Base-by-base conservation (phyloP, 106 monocot species). In the Cymbidium sinense region DNA sequence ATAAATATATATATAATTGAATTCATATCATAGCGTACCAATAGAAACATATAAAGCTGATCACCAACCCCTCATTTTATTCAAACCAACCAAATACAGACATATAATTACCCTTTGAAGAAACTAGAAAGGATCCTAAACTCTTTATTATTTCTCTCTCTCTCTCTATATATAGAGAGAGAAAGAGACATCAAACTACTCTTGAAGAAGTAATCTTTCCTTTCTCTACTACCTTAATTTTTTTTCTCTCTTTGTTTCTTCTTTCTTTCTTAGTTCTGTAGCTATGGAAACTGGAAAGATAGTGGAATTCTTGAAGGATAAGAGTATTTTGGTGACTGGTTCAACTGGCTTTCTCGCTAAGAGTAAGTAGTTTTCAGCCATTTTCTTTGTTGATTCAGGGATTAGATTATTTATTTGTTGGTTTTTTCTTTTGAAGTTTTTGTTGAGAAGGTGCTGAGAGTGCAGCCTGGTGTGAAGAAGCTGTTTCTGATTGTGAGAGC, bases 401-500 rank as follows among this genome's bases (percentile, higher is more conserved):
- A 20, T 36, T 58, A 11, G 21, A 72, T 27, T 20, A 58, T 58
- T 7, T 20, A 58, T 23, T 58, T n/a, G 1, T 4, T 58, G 4
- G 5, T n/a, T n/a, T 58, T 58, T 13, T 51, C 12, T 37, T 44
- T 19, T 65, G 17, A 43, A 92, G 93, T 93, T 55, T 86, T 93
- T 76, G 83, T 89, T 82, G 93, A 93, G 89, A 89, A 93, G 81
- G 77, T 93, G 77, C 82, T 93, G 2, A 82, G 93, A 43, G 84
- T 82, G 71, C 87, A 93, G 25, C 89, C 93, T 0, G 19, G 80
- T 35, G 93, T 93, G 43, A 89, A 89, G 82, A 89, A 82, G 86
- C 75, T 93, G 34, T 84, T 77, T 77, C 93, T 93, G n/a, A 70
- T 93, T 12, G 79, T 87, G 69, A 87, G 93, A 79, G 82, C 89